These are phyloP conservation scores for Nannochloropsis oceanica DNA, from an alignment of 108 stramenopile genomes.

Conservation along the genomic window DNA sequence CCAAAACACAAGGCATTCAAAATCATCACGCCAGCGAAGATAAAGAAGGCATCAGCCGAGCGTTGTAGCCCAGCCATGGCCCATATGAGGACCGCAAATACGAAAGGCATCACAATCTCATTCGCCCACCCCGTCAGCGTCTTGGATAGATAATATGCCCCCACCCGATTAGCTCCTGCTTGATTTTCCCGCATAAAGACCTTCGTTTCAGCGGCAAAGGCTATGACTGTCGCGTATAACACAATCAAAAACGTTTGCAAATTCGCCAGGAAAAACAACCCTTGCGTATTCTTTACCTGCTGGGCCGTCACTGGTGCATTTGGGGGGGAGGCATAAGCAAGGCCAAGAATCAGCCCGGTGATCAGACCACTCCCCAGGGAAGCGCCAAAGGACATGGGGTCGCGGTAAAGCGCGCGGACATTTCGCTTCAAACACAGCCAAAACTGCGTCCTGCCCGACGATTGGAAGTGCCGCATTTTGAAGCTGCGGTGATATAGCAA, in stretches of 20 bases:
- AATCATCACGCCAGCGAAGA: background rate
- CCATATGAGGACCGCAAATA: background rate
- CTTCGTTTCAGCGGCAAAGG: background rate
- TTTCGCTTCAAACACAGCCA: background rate
- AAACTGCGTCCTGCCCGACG: background rate
- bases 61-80: background rate
- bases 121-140: background rate
- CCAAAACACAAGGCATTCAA: background rate
- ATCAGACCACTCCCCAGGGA: background rate
- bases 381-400: background rate
- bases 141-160: background rate
- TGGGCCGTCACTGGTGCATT: background rate
- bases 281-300: background rate
- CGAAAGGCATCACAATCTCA: background rate
- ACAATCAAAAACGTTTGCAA: background rate
- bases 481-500: background rate
- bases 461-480: background rate
- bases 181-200: background rate
- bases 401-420: background rate
- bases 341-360: background rate
- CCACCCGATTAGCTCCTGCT: background rate
- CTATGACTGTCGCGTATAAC: background rate
- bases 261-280: background rate
- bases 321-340: background rate
- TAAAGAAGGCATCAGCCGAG: background rate